phyloP scores from a whole-genome alignment of 805 yeast genomes.

The Kurtzmaniella cleridarum region DNA sequence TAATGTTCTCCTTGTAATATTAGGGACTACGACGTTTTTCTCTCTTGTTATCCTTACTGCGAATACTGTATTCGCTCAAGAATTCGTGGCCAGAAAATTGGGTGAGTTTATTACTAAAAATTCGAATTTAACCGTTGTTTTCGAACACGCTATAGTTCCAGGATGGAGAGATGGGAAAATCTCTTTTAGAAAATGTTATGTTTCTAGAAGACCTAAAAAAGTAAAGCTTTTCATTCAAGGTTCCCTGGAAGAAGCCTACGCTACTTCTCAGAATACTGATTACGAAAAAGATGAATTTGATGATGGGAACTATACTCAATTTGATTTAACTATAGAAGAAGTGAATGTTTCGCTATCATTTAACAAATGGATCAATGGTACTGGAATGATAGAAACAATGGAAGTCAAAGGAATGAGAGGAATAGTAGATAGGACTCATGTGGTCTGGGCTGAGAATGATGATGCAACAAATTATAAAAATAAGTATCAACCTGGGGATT shows the following conservation, averaged over 20 bases:
- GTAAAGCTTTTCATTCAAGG: conserved; percentile 57
- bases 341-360: conserved; percentile 77
- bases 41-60: conserved; percentile 71
- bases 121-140: conserved; percentile 75
- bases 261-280: conserved; percentile 24
- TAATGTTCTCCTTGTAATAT: conserved; percentile 67
- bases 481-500: conserved; percentile 77
- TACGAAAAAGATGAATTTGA: conserved; percentile 42
- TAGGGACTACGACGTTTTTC: conserved; percentile 91
- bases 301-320: conserved; percentile 95
- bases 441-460: conserved; percentile 74
- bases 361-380: conserved; percentile 83
- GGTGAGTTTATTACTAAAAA: conserved; percentile 84
- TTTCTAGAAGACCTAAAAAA: conserved; percentile 73
- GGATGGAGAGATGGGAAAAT: conserved; percentile 89
- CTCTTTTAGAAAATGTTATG: conserved; percentile 77
- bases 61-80: conserved; percentile 86
- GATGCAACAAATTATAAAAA: conserved; percentile 79
- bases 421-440: conserved; percentile 85
- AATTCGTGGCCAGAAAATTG: conserved; percentile 70
- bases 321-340: conserved; percentile 83
- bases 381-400: conserved; percentile 73
- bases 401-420: conserved; percentile 86
- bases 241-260: conserved; percentile 66
- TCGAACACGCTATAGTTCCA: conserved; percentile 92